A percentile compares a stretch with the other conserved stretches of the same genome.
These are phyloP conservation scores for Trichoderma brevicompactum DNA, from an alignment of 2,329 filamentous ascomycete genomes.

Conservation along the genomic window DNA sequence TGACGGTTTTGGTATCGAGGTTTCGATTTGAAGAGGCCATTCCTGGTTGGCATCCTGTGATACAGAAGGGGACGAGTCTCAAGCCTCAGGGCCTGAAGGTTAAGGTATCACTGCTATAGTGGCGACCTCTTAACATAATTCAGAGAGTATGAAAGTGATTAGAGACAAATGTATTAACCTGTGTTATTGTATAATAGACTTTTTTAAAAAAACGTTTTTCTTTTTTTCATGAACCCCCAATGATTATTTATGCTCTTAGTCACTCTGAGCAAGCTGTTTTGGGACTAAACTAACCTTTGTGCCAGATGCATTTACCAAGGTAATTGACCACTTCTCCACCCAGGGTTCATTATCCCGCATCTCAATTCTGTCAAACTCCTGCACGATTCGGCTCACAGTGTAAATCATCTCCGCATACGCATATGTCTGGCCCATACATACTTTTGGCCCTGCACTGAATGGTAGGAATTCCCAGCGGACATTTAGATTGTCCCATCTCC, in stretches of 20 bases:
- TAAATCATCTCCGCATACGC: conserved; percentile 1
- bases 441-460: neutral
- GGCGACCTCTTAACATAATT: too few species aligned
- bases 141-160: too few species aligned
- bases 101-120: neutral
- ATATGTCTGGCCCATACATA: conserved; percentile 4
- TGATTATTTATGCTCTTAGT: too few species aligned
- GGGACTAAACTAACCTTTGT: neutral
- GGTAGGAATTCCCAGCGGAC: neutral
- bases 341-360: neutral
- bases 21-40: conserved; percentile 14
- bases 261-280: neutral
- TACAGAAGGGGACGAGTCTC: conserved; percentile 11
- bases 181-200: too few species aligned
- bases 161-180: too few species aligned
- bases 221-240: neutral
- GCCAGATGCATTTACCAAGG: neutral
- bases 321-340: neutral
- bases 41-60: conserved; percentile 3
- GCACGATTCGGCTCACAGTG: neutral
- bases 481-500: neutral
- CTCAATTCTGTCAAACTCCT: neutral
- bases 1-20: neutral
- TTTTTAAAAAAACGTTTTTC: neutral
- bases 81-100: conserved; percentile 8